Base-by-base conservation (phyloP, 805 yeast genomes). In the Ogataea nakhonphanomensis region DNA sequence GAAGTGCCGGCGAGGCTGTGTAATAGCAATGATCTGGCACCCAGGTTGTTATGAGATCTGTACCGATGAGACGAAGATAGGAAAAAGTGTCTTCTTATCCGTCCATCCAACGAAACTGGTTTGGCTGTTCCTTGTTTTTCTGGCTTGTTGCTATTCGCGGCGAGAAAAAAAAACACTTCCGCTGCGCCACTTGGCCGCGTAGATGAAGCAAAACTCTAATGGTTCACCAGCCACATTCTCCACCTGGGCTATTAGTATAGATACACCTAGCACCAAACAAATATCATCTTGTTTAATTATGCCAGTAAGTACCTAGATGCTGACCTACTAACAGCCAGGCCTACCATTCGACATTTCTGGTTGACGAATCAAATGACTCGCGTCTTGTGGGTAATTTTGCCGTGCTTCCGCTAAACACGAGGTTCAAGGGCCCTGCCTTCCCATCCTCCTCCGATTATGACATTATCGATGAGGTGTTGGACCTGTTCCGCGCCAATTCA, bases 401-500 rank as follows among this genome's bases (percentile, higher is more conserved):
- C 4, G 65, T 93, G n/a, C 66, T 90, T 41, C 96, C 99, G 26
- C 69, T 93, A 44, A 81, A 81, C 55, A 82, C 98, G 8, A 78
- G 76, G 52, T 83, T 77, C 62, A 76, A 96, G 52, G 98, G 99
- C 4, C 98, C 99, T 8, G 83, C 96, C 1, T 88, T 81, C 61
- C 91, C 95, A 5, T 71, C 76, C 12, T 76, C 78, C 42, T 64
- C 78, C 3, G 86, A 79, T 52, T 91, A 90, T 60, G 99, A 93
- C 65, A 85, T 93, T 42, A 75, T 86, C 42, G 99, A 93, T 62
- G 99, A 93, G 62, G 74, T 81, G 21, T 67, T 93, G 39, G 98
- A 93, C 64, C 72, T 93, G 40, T 93, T 93, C 66, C 74, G 99
- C 51, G 96, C 97, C 54, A 93, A 93, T 64, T 85, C 96, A 9